Percentiles rank a stretch among this genome's conserved stretches.
Conservation (phyloP, 805 yeast genomes). For the Yueomyces sinensis region DNA sequence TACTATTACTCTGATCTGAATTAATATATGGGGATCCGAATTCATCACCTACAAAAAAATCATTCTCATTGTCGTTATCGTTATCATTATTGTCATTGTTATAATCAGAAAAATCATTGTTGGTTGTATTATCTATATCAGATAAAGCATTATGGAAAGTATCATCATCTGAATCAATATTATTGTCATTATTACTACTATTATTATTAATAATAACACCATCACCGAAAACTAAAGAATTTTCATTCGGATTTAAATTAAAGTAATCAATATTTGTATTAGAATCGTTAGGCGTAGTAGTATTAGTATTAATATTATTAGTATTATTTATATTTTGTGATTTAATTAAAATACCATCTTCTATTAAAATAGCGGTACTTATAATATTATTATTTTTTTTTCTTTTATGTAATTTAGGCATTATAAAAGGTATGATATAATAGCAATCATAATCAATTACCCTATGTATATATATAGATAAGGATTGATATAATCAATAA, state of each 20-base stretch:
- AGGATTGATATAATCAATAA: no score
- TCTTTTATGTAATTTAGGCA: neutral
- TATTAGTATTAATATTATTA: no score
- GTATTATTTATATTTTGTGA: no score
- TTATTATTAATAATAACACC: constrained; percentile 1
- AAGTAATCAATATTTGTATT: no score
- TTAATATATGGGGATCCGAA: neutral
- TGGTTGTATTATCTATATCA: neutral
- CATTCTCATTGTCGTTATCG: constrained; percentile 1
- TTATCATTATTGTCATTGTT: neutral
- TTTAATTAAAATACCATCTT: constrained; percentile 24
- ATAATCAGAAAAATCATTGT: neutral
- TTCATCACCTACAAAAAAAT: neutral
- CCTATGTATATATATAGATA: no score
- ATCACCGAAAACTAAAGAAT: neutral
- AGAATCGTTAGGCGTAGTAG: no score
- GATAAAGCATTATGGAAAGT: neutral
- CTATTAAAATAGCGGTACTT: constrained; percentile 19
- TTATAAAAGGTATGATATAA: no score
- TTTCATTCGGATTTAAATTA: no score
- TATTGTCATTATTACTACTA: constrained; percentile 1
- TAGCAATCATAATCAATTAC: neutral
- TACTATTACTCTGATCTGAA: neutral
- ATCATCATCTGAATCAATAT: no score
- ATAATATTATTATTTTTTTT: neutral